These are phyloP conservation scores for Knufia fluminis DNA, from an alignment of 2,329 filamentous ascomycete genomes.

Conservation along the genomic window DNA sequence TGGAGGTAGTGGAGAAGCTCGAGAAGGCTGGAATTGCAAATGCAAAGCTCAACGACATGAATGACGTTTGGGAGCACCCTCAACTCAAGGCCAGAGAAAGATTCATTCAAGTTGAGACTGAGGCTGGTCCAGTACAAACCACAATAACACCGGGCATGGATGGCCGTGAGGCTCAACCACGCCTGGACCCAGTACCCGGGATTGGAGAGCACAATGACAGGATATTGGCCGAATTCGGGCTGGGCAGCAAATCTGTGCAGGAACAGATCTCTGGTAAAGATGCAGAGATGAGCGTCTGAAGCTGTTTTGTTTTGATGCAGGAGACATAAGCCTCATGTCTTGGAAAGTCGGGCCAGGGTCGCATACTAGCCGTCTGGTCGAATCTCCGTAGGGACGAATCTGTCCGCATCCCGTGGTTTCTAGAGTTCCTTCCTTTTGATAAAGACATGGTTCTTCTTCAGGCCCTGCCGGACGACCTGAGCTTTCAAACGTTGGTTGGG, in stretches of 20 bases:
- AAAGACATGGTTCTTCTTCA: too few species aligned
- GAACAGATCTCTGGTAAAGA: neutral
- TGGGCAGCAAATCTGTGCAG: neutral
- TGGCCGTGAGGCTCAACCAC: slow-evolving; percentile 24
- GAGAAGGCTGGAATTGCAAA: slow-evolving; percentile 46
- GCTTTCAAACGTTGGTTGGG: too few species aligned
- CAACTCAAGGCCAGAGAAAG: slow-evolving; percentile 43
- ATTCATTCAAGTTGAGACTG: slow-evolving; percentile 44
- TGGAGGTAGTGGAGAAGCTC: slow-evolving; percentile 35
- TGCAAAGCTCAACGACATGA: slow-evolving; percentile 47
- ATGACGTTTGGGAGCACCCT: slow-evolving; percentile 46
- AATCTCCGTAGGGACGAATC: neutral
- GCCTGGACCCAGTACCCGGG: slow-evolving; percentile 39
- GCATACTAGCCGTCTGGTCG: neutral
- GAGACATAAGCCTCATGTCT: neutral
- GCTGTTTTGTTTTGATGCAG: neutral
- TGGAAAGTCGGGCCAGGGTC: neutral
- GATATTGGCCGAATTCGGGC: slow-evolving; percentile 38
- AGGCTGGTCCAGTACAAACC: slow-evolving; percentile 39
- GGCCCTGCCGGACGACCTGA: too few species aligned
- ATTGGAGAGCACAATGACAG: slow-evolving; percentile 44
- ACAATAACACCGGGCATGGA: slow-evolving; percentile 42
- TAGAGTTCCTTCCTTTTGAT: too few species aligned
- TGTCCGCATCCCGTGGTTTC: too few species aligned
- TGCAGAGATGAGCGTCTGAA: slow-evolving; percentile 4